Evolutionary conservation across 768 basidiomycete species (phyloP), one percentile per base, ranked within the genome.

Genomic region (Lyophyllum semitale): DNA sequence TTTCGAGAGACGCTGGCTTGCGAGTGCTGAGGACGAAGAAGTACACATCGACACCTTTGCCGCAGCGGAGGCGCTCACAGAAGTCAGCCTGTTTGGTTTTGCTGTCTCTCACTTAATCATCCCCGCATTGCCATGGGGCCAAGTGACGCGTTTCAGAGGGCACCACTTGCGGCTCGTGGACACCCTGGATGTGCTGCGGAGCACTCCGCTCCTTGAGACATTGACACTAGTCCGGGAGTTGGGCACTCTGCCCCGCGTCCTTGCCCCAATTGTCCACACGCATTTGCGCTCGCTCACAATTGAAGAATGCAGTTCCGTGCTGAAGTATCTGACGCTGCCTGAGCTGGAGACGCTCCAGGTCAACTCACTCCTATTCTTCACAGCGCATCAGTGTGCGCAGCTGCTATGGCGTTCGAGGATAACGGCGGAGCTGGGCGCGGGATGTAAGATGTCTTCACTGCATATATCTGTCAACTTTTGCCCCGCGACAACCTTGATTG

Each of bases 111-210:
- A 9, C 37, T 38, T 7, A n/a, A 38, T 11, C 42, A 3, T 30
- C 33, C n/a, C 37, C 29, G 13, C 32, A 41, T 29, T 59, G n/a
- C 54, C 58, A 5, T 59, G 58, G 58, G 29, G 15, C 3, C 58
- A 53, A 27, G 26, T 55, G 17, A 47, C 43, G 20, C 30, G 44
- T 17, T 59, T 55, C 37, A 26, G 35, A 8, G 51, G 50, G 20
- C 27, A 29, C 22, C 42, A 26, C 13, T 30, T 59, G n/a, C 15
- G 38, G 4, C 11, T 49, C n/a, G 46, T 20, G 4, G 40, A 52
- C 7, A 29, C 29, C 6, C 26, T 53, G 32, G 41, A 48, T 11
- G 37, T 47, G 23, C 40, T 59, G 23, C 20, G 42, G 3, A 12
- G 4, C 13, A 30, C 40, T 2, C 27, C 54, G 15, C 27, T 43